Conservation (phyloP, 1,139 yeast species). For the Blastobotrys niveus region DNA sequence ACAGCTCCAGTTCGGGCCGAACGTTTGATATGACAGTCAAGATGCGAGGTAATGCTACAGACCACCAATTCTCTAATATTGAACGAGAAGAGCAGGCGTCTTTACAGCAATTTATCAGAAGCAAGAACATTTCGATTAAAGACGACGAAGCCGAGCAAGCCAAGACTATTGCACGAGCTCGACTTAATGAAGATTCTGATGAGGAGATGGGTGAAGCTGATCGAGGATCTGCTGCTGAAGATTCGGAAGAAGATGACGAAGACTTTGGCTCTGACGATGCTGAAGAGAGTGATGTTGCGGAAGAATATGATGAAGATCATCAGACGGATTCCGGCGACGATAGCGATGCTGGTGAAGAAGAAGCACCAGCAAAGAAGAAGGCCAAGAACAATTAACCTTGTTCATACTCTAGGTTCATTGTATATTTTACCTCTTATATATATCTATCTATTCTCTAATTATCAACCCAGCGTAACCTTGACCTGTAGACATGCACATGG, state of each 20-base stretch:
- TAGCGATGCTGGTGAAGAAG: slow-evolving; percentile 28
- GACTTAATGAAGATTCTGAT: slow-evolving; percentile 66
- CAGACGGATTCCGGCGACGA: slow-evolving; percentile 41
- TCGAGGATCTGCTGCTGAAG: slow-evolving; percentile 46
- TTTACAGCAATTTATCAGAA: slow-evolving; percentile 68
- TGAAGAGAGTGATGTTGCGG: slow-evolving; percentile 71
- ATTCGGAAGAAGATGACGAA: slow-evolving; percentile 47
- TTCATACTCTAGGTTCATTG: no score
- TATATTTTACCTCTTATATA: no score
- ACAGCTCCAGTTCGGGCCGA: slow-evolving; percentile 71
- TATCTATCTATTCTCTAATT: slow-evolving; percentile 30
- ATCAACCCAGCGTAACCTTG: slow-evolving; percentile 42
- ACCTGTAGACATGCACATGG: slow-evolving; percentile 44
- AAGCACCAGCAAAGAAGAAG: slow-evolving; percentile 32
- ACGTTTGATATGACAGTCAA: slow-evolving; percentile 88
- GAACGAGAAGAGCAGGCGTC: slow-evolving; percentile 83
- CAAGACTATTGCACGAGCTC: slow-evolving; percentile 54
- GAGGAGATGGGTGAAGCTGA: slow-evolving; percentile 36
- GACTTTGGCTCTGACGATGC: slow-evolving; percentile 62
- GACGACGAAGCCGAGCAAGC: slow-evolving; percentile 89
- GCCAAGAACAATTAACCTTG: no score
- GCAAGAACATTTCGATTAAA: slow-evolving; percentile 73
- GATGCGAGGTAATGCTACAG: slow-evolving; percentile 57
- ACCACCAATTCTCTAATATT: slow-evolving; percentile 83
- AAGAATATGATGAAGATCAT: slow-evolving; percentile 79